Percentiles rank a stretch among this genome's conserved stretches.
Evolutionary conservation across 169 alveolate genomes (phyloP).

Genomic region (Cryptosporidium sp.): DNA sequence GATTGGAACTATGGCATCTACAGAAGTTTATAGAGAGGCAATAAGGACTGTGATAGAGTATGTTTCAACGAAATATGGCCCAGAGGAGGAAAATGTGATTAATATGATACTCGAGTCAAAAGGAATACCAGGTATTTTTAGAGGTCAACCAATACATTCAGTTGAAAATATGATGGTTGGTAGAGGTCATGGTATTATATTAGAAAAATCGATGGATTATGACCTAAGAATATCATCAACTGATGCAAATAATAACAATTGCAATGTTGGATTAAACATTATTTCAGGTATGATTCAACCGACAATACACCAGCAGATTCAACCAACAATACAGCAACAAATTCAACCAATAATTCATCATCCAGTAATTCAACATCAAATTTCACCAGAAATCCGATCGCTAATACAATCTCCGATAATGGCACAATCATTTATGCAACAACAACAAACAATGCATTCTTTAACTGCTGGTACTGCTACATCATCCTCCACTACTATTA

Average conservation of each 20-base stretch:
- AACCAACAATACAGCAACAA: background rate
- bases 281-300: background rate
- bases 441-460: background rate
- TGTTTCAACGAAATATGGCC: slow-evolving; percentile 46
- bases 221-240: background rate
- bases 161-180: slow-evolving; percentile 2
- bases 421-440: background rate
- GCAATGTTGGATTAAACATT: background rate
- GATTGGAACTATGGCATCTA: background rate
- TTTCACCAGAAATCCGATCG: background rate
- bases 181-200: background rate
- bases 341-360: background rate
- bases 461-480: background rate
- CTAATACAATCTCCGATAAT: background rate
- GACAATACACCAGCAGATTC: background rate
- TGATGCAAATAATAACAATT: background rate
- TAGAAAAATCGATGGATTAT: background rate
- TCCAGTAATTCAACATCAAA: background rate
- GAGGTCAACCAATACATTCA: background rate
- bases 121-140: slow-evolving; percentile 42
- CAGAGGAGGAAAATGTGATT: slow-evolving; percentile 55
- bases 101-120: slow-evolving; percentile 53
- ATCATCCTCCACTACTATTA: background rate
- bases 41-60: slow-evolving; percentile 35
- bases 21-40: slow-evolving; percentile 55